Evolutionary conservation across 2,329 filamentous ascomycete genomes (phyloP), one percentile per base, ranked within the genome.

Genomic region (Epicoccum nigrum): DNA sequence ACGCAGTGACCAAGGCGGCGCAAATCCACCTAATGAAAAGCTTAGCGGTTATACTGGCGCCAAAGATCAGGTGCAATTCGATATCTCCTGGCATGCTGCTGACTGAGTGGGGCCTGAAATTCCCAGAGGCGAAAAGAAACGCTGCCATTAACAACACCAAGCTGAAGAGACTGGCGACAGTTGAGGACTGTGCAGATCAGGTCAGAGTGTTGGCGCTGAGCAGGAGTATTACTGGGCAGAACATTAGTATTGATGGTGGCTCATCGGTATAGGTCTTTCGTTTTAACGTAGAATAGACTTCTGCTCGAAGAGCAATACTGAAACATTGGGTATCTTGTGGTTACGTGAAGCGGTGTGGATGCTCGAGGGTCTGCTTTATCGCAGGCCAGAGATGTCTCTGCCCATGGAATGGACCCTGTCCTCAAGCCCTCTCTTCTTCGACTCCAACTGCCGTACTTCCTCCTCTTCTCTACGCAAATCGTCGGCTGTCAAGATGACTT

Each of bases 1-100:
- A 94, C 65, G 80, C 86, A 0, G 87, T 92, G 5, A 89, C 88
- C 16, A 94, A 94, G 68, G 88, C 89, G 0, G 90, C 90, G 9
- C 82, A 83, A 51, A 73, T 89, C 45, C 86, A 89, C 70, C 71
- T 88, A 37, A 85, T 86, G 75, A 86, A 85, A 64, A 83, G 83
- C 51, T 72, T 89, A 33, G 86, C 86, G 3, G 75, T 80, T 45
- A 83, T 83, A 12, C 81, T 86, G 58, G 85, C 85, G 1, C 75
- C 79, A 1, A 86, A 86, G 69, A 76, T 87, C 17, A 75, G 86
- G 33, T 77, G 86, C 23, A 89, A 89, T 69, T 83, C 84, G 32
- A 80, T 89, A 2, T 74, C 84, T 44, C 86, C 86, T 0, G 86
- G 86, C 1, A 73, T 88, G 60, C 67, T 89, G 59, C 74, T 87